Percentiles rank a stretch among this genome's conserved stretches.
Conservation (phyloP, 2,329 filamentous ascomycete genomes). For the Neonectria punicea region DNA sequence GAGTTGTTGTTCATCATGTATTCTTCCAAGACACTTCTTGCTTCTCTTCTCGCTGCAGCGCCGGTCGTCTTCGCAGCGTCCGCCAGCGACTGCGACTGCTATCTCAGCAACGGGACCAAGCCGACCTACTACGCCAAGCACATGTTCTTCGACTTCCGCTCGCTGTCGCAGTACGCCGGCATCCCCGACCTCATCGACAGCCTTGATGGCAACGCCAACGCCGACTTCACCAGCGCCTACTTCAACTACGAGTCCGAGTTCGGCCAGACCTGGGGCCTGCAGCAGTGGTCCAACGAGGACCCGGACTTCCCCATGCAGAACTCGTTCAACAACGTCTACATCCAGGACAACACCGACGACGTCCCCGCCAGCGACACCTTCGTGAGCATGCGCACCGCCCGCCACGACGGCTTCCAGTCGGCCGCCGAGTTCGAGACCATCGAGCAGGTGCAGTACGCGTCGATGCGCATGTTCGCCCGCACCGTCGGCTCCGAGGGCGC, state of each 20-base stretch:
- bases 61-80: slow-evolving; percentile 31
- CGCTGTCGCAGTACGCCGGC: slow-evolving; percentile 39
- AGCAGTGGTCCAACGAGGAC: slow-evolving; percentile 52
- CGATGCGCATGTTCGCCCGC: slow-evolving; percentile 59
- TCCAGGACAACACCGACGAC: slow-evolving; percentile 53
- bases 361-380: slow-evolving; percentile 49
- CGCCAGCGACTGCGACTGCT: slow-evolving; percentile 44
- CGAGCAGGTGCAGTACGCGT: slow-evolving; percentile 41
- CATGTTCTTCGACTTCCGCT: slow-evolving; percentile 47
- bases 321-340: slow-evolving; percentile 55
- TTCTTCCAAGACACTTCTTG: slow-evolving; percentile 31
- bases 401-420: slow-evolving; percentile 55
- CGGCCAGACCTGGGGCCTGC: slow-evolving; percentile 48
- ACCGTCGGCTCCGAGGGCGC: slow-evolving; percentile 58
- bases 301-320: slow-evolving; percentile 50
- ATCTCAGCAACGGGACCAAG: slow-evolving; percentile 39
- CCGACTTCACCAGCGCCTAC: slow-evolving; percentile 48
- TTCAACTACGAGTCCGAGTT: slow-evolving; percentile 48
- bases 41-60: slow-evolving; percentile 36
- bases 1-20: slow-evolving; percentile 30
- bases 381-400: slow-evolving; percentile 58
- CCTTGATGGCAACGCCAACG: slow-evolving; percentile 44
- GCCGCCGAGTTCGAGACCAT: slow-evolving; percentile 58
- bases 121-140: slow-evolving; percentile 42
- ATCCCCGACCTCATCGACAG: slow-evolving; percentile 46